A percentile compares a stretch with the other conserved stretches of the same genome.
Evolutionary conservation across 2,329 filamentous ascomycete species (phyloP).

Genomic region (Ploettnerulaceae sp.): DNA sequence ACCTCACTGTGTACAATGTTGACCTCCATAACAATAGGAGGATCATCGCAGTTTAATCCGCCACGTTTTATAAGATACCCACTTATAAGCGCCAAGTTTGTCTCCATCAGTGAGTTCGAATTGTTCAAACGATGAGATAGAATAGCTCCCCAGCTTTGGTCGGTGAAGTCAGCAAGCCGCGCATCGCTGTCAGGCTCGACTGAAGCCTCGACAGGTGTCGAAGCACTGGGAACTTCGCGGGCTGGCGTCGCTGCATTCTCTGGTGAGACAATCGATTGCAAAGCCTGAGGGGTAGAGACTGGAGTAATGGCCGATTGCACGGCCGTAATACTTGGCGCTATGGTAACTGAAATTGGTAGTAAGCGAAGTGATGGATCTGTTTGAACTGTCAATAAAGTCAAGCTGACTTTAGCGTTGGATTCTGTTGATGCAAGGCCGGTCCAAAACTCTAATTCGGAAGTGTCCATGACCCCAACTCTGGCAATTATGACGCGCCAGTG

Average conservation of each 20-base stretch:
- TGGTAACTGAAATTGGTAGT: conserved; percentile 49
- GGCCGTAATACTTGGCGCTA: conserved; percentile 41
- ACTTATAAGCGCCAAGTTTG: conserved; percentile 54
- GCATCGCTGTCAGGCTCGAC: conserved; percentile 58
- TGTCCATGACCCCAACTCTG: conserved; percentile 64
- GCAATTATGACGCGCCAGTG: conserved; percentile 75
- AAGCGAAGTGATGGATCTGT: conserved; percentile 60
- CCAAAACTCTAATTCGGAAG: conserved; percentile 60
- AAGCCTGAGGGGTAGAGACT: conserved; percentile 58
- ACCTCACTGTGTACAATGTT: conserved; percentile 55
- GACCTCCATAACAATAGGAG: conserved; percentile 57
- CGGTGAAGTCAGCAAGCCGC: conserved; percentile 65
- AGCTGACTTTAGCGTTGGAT: conserved; percentile 44
- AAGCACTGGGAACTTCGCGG: conserved; percentile 30
- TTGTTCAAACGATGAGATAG: conserved; percentile 62
- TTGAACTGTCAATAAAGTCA: conserved; percentile 61
- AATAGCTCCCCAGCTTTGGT: conserved; percentile 72
- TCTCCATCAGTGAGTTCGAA: conserved; percentile 49
- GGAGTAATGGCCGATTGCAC: conserved; percentile 50
- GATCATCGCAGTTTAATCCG: conserved; percentile 50
- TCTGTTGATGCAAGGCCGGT: conserved; percentile 48
- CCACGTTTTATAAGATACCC: conserved; percentile 63
- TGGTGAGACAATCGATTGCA: conserved; percentile 51
- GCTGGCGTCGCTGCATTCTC: conserved; percentile 41
- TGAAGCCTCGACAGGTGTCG: conserved; percentile 38